phyloP scores from a whole-genome alignment of 2,329 filamentous ascomycete genomes.

The Verticillium nubilum region DNA sequence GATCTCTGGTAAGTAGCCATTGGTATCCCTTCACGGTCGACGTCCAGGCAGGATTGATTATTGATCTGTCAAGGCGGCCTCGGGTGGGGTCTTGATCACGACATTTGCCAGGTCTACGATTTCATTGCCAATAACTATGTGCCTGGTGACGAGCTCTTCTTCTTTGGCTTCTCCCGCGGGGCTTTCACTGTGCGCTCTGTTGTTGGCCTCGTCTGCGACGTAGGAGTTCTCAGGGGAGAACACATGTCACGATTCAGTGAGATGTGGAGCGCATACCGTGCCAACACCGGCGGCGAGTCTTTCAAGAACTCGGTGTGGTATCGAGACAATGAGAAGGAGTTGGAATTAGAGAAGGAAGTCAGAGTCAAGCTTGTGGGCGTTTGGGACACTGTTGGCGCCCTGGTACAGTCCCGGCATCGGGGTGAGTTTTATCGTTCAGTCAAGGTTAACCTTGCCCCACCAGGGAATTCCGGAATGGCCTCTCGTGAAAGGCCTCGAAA shows the following conservation, averaged over 20 bases:
- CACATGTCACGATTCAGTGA: slow-evolving; percentile 11
- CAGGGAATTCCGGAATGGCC: slow-evolving; percentile 3
- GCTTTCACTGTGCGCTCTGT: slow-evolving; percentile 33
- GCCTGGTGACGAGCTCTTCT: slow-evolving; percentile 27
- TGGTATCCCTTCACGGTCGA: not conserved
- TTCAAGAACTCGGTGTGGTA: not conserved
- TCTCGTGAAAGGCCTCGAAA: not conserved
- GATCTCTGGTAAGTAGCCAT: not conserved
- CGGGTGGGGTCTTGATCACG: not conserved
- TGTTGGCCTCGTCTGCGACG: slow-evolving; percentile 27
- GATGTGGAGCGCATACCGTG: not conserved
- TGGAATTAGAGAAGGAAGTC: not conserved
- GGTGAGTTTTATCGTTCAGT: not conserved
- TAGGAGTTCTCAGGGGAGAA: slow-evolving; percentile 12
- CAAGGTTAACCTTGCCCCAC: not conserved
- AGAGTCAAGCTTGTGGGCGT: slow-evolving; percentile 5
- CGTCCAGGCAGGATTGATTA: not conserved
- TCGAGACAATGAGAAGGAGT: not conserved
- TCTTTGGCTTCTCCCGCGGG: slow-evolving; percentile 32
- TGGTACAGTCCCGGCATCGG: not conserved
- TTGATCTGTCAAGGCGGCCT: not conserved
- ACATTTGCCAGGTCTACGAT: slow-evolving; percentile 26
- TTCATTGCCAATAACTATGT: slow-evolving; percentile 31
- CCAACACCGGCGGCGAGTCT: not conserved
- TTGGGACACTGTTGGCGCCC: slow-evolving; percentile 8